Conservation (phyloP, 768 basidiomycete genomes). For the Coprinopsis strossmayeri region DNA sequence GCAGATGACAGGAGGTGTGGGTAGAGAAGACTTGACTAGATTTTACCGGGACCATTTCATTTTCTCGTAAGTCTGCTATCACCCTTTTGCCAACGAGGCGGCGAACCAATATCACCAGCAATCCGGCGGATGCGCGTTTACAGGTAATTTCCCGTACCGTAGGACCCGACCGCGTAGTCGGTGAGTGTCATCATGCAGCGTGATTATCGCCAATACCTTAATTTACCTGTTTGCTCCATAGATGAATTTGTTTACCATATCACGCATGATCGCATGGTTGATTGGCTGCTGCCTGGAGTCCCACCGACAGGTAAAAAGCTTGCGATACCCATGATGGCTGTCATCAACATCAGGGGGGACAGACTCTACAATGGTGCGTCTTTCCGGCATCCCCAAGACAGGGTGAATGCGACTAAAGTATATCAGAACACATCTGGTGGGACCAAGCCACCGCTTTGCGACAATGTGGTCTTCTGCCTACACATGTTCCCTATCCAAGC, state of each 20-base stretch:
- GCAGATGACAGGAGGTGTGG: slow-evolving; percentile 52
- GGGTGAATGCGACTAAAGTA: background rate
- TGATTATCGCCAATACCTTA: too few relatives aligned
- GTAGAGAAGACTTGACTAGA: slow-evolving; percentile 38
- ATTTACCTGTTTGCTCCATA: slow-evolving; percentile 13
- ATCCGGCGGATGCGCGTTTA: slow-evolving; percentile 39
- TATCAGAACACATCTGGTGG: slow-evolving; percentile 39
- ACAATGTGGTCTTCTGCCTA: slow-evolving; percentile 31
- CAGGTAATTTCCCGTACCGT: slow-evolving; percentile 45
- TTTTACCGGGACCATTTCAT: slow-evolving; percentile 56
- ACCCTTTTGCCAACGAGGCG: too few relatives aligned
- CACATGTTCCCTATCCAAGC: slow-evolving; percentile 22
- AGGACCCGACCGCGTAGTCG: slow-evolving; percentile 45
- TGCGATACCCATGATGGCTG: slow-evolving; percentile 44
- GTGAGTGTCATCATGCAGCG: too few relatives aligned
- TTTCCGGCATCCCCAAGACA: background rate
- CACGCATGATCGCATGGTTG: slow-evolving; percentile 37
- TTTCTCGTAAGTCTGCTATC: slow-evolving; percentile 35
- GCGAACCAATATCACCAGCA: slow-evolving; percentile 26
- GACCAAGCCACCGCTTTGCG: slow-evolving; percentile 33
- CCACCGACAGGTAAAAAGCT: slow-evolving; percentile 45
- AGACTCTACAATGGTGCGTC: slow-evolving; percentile 14
- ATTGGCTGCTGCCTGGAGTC: slow-evolving; percentile 48
- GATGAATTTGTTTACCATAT: slow-evolving; percentile 46
- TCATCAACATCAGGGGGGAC: slow-evolving; percentile 39